Percentiles rank a stretch among this genome's conserved stretches.
These are phyloP conservation scores for Trichoderma simmonsii DNA, from an alignment of 2,329 filamentous ascomycete species.

Conservation along the genomic window DNA sequence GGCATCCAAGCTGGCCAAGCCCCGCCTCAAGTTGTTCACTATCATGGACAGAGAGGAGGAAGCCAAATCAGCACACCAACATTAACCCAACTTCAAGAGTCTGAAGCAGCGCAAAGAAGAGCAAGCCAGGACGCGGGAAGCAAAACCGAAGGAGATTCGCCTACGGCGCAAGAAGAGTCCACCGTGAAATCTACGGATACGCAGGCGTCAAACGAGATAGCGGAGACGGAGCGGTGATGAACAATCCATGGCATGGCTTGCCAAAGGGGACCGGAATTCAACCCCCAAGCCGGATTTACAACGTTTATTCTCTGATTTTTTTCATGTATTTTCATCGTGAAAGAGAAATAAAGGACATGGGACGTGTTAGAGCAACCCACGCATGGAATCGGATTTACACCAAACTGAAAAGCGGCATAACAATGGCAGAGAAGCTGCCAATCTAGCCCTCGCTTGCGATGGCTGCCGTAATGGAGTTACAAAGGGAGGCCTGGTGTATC, in stretches of 20 bases:
- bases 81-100: constrained; percentile 49
- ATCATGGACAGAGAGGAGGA: constrained; percentile 64
- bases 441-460: neutral
- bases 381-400: neutral
- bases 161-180: constrained; percentile 37
- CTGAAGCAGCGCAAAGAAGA: constrained; percentile 42
- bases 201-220: constrained; percentile 19
- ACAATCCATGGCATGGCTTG: neutral
- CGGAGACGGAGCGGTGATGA: constrained; percentile 30
- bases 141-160: constrained; percentile 40
- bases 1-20: constrained; percentile 60
- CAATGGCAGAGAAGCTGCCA: constrained; percentile 11
- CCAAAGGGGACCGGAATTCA: neutral
- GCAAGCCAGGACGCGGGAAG: constrained; percentile 47
- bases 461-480: neutral
- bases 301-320: neutral
- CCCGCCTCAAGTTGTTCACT: constrained; percentile 64
- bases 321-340: constrained; percentile 15
- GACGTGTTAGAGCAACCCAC: neutral
- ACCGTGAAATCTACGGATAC: constrained; percentile 23
- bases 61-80: constrained; percentile 66
- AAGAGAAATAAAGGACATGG: neutral
- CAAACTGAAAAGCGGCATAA: neutral
- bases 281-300: neutral
- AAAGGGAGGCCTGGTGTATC: neutral